Percentiles rank a stretch among this genome's conserved stretches.
phyloP scores from a whole-genome alignment of 2,329 filamentous ascomycete genomes.

The Apiospora saccharicola region DNA sequence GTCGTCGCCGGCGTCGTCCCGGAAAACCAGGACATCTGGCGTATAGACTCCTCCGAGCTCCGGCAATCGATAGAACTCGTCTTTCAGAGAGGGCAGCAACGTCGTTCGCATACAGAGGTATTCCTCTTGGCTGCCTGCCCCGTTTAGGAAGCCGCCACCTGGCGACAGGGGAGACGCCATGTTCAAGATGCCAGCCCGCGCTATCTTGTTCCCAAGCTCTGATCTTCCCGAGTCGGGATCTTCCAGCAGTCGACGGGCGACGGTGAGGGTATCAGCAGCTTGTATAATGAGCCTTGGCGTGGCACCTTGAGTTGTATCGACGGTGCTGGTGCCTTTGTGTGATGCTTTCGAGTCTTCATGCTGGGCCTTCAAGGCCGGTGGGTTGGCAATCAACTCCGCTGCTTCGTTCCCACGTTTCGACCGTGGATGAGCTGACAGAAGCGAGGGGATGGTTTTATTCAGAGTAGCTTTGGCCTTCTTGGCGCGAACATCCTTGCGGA shows the following conservation, averaged over 20 bases:
- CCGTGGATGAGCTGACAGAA: slow-evolving; percentile 60
- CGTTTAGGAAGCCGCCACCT: slow-evolving; percentile 67
- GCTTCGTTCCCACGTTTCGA: slow-evolving; percentile 62
- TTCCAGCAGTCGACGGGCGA: slow-evolving; percentile 50
- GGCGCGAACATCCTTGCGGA: slow-evolving; percentile 48
- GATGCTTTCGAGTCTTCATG: neutral
- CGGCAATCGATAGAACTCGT: slow-evolving; percentile 66
- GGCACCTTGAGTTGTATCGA: too few species aligned
- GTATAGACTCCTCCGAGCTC: slow-evolving; percentile 65
- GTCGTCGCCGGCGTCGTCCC: slow-evolving; percentile 46
- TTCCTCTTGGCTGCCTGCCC: slow-evolving; percentile 68
- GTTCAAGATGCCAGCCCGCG: slow-evolving; percentile 62
- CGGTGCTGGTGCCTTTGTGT: neutral
- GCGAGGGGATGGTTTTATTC: slow-evolving; percentile 65
- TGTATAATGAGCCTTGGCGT: slow-evolving; percentile 52
- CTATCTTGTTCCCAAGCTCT: slow-evolving; percentile 30
- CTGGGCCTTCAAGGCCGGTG: slow-evolving; percentile 28
- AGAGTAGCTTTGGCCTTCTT: slow-evolving; percentile 65
- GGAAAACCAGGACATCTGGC: slow-evolving; percentile 66
- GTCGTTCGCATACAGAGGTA: slow-evolving; percentile 68
- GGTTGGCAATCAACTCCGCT: slow-evolving; percentile 55
- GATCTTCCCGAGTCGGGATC: slow-evolving; percentile 14
- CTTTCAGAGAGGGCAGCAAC: slow-evolving; percentile 63
- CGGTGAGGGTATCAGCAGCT: slow-evolving; percentile 60
- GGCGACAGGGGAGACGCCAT: slow-evolving; percentile 69